Conservation (phyloP, 768 basidiomycete genomes). For the Mycena polygramma region DNA sequence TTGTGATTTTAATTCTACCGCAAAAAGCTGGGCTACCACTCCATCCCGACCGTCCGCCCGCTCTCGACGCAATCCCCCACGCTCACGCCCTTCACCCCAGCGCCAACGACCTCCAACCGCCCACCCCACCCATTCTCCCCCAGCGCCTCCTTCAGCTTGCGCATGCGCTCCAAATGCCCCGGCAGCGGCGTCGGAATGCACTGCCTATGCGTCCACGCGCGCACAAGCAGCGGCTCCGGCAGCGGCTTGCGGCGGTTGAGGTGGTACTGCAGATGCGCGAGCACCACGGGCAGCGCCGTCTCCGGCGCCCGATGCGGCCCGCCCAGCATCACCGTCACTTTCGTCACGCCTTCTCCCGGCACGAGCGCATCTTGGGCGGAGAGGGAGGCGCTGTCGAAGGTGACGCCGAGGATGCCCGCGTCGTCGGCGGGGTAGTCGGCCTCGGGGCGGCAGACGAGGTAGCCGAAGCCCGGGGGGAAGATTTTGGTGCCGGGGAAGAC, state of each 20-base stretch:
- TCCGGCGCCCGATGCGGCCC: constrained; percentile 69
- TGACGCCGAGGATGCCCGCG: constrained; percentile 80
- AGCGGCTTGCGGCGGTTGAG: constrained; percentile 54
- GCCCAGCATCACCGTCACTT: constrained; percentile 92
- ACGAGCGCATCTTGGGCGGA: constrained; percentile 60
- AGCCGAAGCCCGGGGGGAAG: constrained; percentile 93
- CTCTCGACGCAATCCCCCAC: constrained; percentile 87
- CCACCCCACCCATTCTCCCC: constrained; percentile 56
- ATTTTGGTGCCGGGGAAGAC: constrained; percentile 76
- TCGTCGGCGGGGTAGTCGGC: constrained; percentile 60
- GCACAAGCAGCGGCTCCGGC: constrained; percentile 69
- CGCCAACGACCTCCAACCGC: constrained; percentile 78
- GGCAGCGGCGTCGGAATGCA: constrained; percentile 87
- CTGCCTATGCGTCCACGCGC: constrained; percentile 64
- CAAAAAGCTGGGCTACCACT: constrained; percentile 46
- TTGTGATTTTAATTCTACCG: too few relatives aligned
- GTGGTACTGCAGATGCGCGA: constrained; percentile 58
- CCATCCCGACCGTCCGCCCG: constrained; percentile 68
- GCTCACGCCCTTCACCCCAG: constrained; percentile 89
- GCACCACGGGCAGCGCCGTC: constrained; percentile 44
- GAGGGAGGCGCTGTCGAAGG: constrained; percentile 90
- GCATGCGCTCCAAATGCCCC: constrained; percentile 81
- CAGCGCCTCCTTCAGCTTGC: constrained; percentile 64
- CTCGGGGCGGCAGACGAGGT: constrained; percentile 87
- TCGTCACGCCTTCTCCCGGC: constrained; percentile 62